Evolutionary conservation across 2,329 filamentous ascomycete genomes (phyloP).

Genomic region (Nigrograna mackinnonii): DNA sequence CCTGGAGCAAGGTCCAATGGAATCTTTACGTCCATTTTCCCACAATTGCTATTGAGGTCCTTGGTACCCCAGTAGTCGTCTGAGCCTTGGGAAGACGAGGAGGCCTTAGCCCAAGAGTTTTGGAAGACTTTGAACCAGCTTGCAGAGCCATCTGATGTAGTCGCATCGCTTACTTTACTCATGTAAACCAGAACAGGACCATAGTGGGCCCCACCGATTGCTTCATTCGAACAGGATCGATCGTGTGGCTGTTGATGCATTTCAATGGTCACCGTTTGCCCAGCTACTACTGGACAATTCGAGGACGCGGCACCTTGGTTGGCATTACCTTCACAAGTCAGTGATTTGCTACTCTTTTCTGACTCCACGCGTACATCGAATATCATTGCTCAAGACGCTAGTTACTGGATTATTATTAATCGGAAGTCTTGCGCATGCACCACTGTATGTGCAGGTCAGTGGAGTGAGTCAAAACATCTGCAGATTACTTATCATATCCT

Average conservation of each 20-base stretch:
- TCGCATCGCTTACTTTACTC: conserved; percentile 48
- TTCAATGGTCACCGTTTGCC: conserved; percentile 48
- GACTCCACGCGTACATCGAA: conserved; percentile 11
- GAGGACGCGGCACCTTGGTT: conserved; percentile 35
- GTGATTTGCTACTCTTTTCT: no score
- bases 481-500: conserved; percentile 24
- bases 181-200: conserved; percentile 60
- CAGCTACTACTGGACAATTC: conserved; percentile 52
- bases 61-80: conserved; percentile 55
- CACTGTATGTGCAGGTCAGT: conserved; percentile 16
- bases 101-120: conserved; percentile 53
- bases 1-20: conserved; percentile 58
- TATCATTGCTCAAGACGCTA: conserved; percentile 13
- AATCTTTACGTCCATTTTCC: conserved; percentile 56
- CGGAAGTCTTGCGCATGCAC: conserved; percentile 27
- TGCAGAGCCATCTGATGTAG: conserved; percentile 54
- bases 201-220: conserved; percentile 37
- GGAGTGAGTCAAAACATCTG: not conserved
- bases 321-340: conserved; percentile 20
- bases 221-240: conserved; percentile 51
- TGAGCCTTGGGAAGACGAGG: conserved; percentile 41
- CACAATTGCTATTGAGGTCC: conserved; percentile 49
- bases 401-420: conserved; percentile 41
- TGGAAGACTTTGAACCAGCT: conserved; percentile 64
- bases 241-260: conserved; percentile 58